Percentiles rank a stretch among this genome's conserved stretches.
Evolutionary conservation across 2,329 filamentous ascomycete genomes (phyloP).

Genomic region (Botrytis aclada): DNA sequence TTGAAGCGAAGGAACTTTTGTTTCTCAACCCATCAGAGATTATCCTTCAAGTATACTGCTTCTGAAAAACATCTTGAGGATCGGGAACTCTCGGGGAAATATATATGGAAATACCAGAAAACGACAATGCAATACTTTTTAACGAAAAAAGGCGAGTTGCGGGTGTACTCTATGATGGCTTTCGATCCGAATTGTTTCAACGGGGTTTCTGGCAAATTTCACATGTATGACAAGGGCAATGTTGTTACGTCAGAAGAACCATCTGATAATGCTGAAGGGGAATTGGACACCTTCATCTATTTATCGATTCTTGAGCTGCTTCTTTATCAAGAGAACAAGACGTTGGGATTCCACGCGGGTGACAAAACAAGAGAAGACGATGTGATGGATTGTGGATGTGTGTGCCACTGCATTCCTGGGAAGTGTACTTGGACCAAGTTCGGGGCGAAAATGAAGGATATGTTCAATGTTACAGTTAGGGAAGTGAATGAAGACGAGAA

Average conservation of each 20-base stretch:
- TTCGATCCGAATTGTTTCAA: not conserved
- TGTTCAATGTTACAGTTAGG: not conserved
- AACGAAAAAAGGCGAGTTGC: not conserved
- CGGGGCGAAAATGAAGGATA: not conserved
- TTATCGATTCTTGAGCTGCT: not conserved
- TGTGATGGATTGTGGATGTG: not conserved
- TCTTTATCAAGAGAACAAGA: not conserved
- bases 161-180: not conserved
- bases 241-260: not conserved
- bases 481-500: not conserved
- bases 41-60: slow-evolving; percentile 2
- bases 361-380: not conserved
- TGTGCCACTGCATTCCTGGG: not conserved
- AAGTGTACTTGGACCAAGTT: not conserved
- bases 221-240: not conserved
- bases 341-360: not conserved
- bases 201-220: not conserved
- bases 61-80: not conserved
- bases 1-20: not conserved
- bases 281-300: not conserved
- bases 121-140: not conserved
- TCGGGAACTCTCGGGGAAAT: not conserved
- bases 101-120: not conserved
- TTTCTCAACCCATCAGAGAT: not conserved
- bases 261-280: not conserved